Conservation (phyloP, 2,329 filamentous ascomycete genomes). For the Beauveria sp. region DNA sequence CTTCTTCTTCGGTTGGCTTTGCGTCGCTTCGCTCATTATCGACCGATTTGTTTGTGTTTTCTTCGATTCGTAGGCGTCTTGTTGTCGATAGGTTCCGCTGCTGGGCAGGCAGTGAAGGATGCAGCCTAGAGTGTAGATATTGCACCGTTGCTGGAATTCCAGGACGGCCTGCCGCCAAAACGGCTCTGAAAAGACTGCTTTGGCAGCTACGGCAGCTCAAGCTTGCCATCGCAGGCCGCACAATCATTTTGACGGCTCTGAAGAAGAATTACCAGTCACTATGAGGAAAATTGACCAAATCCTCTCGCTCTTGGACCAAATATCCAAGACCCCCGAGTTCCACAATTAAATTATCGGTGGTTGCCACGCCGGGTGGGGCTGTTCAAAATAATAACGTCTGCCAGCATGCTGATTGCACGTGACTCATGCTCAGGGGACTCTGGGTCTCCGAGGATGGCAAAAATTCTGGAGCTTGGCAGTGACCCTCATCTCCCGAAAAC, state of each 20-base stretch:
- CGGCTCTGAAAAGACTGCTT: slow-evolving; percentile 22
- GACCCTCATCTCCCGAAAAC: neutral
- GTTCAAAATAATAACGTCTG: too few relatives aligned
- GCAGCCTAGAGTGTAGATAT: neutral
- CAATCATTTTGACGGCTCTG: slow-evolving; percentile 19
- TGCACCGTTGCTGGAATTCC: slow-evolving; percentile 15
- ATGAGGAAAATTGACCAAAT: neutral
- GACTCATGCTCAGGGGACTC: slow-evolving; percentile 2
- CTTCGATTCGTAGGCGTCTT: slow-evolving; percentile 2
- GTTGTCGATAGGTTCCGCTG: slow-evolving; percentile 18
- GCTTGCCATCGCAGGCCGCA: slow-evolving; percentile 22
- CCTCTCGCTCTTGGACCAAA: neutral
- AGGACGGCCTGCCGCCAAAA: slow-evolving; percentile 13
- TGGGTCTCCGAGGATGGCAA: neutral
- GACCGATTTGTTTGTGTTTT: slow-evolving; percentile 13
- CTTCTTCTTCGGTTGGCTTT: slow-evolving; percentile 17
- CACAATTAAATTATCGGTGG: neutral
- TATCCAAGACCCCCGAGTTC: neutral
- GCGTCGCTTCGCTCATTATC: slow-evolving; percentile 9
- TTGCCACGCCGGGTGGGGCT: neutral
- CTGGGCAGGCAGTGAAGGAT: slow-evolving; percentile 13
- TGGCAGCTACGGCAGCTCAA: slow-evolving; percentile 26
- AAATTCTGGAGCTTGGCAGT: slow-evolving; percentile 5
- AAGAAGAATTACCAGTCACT: neutral
- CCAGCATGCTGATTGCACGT: neutral